Evolutionary conservation across 164 flowering plant species (phyloP).

Genomic region (Kalanchoe fedtschenkoi): DNA sequence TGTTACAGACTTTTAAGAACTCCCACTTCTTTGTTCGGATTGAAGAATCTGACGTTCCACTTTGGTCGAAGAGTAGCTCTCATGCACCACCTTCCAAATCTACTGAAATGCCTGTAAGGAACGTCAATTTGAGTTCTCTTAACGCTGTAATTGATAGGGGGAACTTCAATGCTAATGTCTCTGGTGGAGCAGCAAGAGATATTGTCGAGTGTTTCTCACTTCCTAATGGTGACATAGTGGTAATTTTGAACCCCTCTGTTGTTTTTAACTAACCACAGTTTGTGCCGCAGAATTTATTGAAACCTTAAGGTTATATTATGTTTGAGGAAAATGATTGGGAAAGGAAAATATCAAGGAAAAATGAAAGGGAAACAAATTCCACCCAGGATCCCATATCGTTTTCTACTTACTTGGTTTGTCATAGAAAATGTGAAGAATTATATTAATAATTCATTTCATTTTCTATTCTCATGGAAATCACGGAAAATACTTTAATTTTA

Average conservation of each 20-base stretch:
- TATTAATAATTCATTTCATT: no score
- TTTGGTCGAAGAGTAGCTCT: slow-evolving; percentile 58
- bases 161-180: slow-evolving; percentile 60
- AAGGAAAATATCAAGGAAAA: no score
- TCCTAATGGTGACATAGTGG: slow-evolving; percentile 93
- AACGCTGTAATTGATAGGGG: slow-evolving; percentile 71
- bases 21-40: slow-evolving; percentile 90
- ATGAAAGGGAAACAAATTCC: no score
- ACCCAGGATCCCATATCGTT: no score
- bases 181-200: slow-evolving; percentile 83
- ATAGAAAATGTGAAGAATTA: no score
- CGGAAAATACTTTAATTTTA: no score
- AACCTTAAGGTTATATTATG: background rate
- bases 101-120: slow-evolving; percentile 19
- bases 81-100: slow-evolving; percentile 15
- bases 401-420: no score
- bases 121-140: slow-evolving; percentile 11
- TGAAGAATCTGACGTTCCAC: slow-evolving; percentile 63
- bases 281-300: background rate
- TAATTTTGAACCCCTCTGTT: slow-evolving; percentile 25
- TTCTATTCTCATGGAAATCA: no score
- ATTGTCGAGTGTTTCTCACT: slow-evolving; percentile 61
- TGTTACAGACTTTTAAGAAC: slow-evolving; percentile 55
- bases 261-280: slow-evolving; percentile 1
- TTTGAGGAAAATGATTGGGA: no score